Base-by-base conservation (phyloP, 2,329 filamentous ascomycete genomes). In the Talaromyces sp. region DNA sequence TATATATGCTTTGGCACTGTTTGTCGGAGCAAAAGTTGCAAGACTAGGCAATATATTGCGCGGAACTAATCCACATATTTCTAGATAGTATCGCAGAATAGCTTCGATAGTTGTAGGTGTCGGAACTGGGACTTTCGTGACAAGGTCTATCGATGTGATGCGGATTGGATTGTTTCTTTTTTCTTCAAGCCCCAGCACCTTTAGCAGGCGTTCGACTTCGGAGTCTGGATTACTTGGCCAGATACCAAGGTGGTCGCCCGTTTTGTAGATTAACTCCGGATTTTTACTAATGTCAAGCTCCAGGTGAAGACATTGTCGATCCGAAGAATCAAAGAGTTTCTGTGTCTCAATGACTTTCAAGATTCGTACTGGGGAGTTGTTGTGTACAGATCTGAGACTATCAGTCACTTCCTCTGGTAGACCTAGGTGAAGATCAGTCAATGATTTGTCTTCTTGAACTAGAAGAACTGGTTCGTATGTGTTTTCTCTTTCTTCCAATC, bases 141-240 rank as follows among this genome's bases (percentile, higher is more conserved):
- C 27, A 28, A 3, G 10, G 27, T 57, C 55, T 16, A 30, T 14
- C 1, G 40, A 4, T 27, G 7, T 16, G 23, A 50, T 31, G 14
- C 3, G n/a, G 30, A 50, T 57, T 47, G 40, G 40, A 33, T 16
- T 27, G 14, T 50, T 10, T 30, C 36, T 12, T 34, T 31, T 57
- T 18, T n/a, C 7, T 4, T 30, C 55, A 28, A 57, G 56, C 14
- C 56, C 56, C 8, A 57, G 12, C 8, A 57, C 5, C 2, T 12
- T 16, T 5, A 57, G 2, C 5, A 57, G 31, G 2, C 27, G 56
- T 68, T 96, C 89, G 34, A 96, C 91, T 75, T 96, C 92, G 65
- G 85, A 87, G 58, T 92, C 92, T 58, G 93, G 82, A 74, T 96
- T 97, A 42, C 90, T 93, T 40, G 93, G 92, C 92, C 93, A 96